Percentiles rank a stretch among this genome's conserved stretches.
These are phyloP conservation scores for Rubroshorea leprosula DNA, from an alignment of 345 rosid species.

Conservation along the genomic window DNA sequence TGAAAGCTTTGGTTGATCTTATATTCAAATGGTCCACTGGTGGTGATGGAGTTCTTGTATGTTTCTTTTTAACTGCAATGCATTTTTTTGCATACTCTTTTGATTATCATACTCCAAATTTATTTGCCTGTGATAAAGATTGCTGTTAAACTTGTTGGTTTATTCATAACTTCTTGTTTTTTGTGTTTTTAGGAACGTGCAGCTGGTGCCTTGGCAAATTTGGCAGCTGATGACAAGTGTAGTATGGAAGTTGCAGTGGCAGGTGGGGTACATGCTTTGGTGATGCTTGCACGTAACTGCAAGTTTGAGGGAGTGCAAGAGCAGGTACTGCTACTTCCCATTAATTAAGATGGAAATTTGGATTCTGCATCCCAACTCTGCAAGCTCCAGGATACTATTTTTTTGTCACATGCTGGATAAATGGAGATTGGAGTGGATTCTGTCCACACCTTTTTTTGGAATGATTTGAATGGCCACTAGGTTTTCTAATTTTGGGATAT, in stretches of 20 bases:
- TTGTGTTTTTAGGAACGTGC: constrained; percentile 65
- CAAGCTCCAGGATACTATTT: neutral
- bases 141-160: constrained; percentile 5
- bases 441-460: too few relatives aligned
- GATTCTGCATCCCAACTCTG: neutral
- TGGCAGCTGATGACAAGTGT: constrained; percentile 85
- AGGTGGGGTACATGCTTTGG: constrained; percentile 77
- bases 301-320: constrained; percentile 80
- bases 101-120: neutral
- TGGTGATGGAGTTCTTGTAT: constrained; percentile 77
- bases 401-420: neutral
- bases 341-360: neutral
- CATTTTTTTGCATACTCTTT: constrained; percentile 2
- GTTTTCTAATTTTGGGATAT: neutral
- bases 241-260: constrained; percentile 69
- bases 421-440: neutral
- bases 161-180: neutral
- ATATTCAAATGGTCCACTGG: constrained; percentile 73
- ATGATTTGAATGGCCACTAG: neutral
- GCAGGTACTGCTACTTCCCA: constrained; percentile 40
- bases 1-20: constrained; percentile 70
- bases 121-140: neutral
- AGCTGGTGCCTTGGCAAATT: constrained; percentile 83
- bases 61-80: neutral
- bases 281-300: constrained; percentile 80